Evolutionary conservation across 495 filamentous ascomycete genomes (phyloP).

Genomic region (Clohesyomyces aquaticus): DNA sequence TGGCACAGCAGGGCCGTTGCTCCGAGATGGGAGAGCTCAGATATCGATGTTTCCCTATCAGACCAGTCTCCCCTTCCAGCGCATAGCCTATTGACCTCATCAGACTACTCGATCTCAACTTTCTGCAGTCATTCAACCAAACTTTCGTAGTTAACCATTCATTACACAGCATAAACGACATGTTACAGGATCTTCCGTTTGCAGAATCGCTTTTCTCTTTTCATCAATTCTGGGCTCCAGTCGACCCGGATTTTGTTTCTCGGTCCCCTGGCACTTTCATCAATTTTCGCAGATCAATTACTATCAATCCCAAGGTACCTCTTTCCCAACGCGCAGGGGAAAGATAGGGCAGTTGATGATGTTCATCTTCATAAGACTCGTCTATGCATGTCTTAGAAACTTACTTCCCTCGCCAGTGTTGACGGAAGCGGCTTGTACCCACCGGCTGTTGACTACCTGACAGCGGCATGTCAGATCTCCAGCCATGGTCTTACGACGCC

Average conservation of each 20-base stretch:
- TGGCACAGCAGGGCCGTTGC: constrained; percentile 28
- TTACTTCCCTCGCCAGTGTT: neutral
- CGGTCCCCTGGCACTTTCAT: constrained; percentile 16
- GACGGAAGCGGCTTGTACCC: neutral
- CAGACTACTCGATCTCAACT: neutral
- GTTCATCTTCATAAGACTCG: constrained; percentile 4
- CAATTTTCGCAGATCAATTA: constrained; percentile 25
- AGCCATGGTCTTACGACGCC: neutral
- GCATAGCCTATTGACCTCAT: neutral
- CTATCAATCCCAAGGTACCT: constrained; percentile 10
- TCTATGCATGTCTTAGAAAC: constrained; percentile 6
- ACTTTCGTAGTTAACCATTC: constrained; percentile 18
- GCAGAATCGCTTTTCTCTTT: constrained; percentile 23
- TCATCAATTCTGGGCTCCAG: constrained; percentile 19
- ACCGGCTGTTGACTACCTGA: neutral
- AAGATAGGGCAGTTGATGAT: constrained; percentile 10
- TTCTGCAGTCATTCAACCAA: constrained; percentile 14
- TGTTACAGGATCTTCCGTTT: constrained; percentile 15
- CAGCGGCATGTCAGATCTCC: neutral
- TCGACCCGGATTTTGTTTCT: constrained; percentile 30
- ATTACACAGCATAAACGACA: constrained; percentile 15
- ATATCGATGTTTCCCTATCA: constrained; percentile 16
- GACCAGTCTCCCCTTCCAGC: neutral
- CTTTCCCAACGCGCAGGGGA: constrained; percentile 1
- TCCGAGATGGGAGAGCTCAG: constrained; percentile 20